These are phyloP conservation scores for Crithidia fasciculata DNA, from an alignment of 208 protist species.

Conservation along the genomic window DNA sequence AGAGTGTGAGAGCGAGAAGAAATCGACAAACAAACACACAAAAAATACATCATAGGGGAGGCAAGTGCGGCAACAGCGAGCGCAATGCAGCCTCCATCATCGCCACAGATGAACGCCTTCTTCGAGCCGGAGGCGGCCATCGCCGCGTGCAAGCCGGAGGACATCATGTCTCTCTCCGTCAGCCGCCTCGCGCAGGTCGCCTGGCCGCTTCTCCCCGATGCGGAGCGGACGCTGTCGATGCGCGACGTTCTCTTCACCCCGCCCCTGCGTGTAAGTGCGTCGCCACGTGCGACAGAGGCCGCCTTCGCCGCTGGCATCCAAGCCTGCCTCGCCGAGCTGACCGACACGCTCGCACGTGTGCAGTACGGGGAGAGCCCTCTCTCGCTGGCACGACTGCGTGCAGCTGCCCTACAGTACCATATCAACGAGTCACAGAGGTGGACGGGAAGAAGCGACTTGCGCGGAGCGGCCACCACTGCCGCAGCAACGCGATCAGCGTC, in stretches of 20 bases:
- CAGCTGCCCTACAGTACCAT: constrained; percentile 27
- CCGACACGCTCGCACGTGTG: constrained; percentile 9
- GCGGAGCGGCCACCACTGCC: neutral
- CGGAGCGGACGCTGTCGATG: constrained; percentile 22
- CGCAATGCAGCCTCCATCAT: neutral
- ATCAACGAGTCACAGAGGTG: neutral
- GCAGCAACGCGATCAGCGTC: neutral
- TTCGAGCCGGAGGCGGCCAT: constrained; percentile 20
- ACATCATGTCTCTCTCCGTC: constrained; percentile 54
- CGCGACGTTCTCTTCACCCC: constrained; percentile 36
- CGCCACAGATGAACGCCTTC: neutral
- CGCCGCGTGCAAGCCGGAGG: constrained; percentile 38
- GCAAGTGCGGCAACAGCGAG: neutral
- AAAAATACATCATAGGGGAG: neutral
- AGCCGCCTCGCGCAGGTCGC: constrained; percentile 47
- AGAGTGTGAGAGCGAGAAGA: neutral
- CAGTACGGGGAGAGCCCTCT: constrained; percentile 22
- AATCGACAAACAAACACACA: neutral
- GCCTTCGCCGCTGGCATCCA: constrained; percentile 32
- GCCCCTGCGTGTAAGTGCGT: constrained; percentile 43
- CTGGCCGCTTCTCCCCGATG: constrained; percentile 49
- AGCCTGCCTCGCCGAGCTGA: constrained; percentile 22
- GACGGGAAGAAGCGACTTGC: neutral
- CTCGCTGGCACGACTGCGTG: constrained; percentile 26
- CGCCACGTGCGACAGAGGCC: constrained; percentile 30